Evolutionary conservation across 768 basidiomycete genomes (phyloP), one percentile per base, ranked within the genome.

Genomic region (Kwoniella newhampshirensis): DNA sequence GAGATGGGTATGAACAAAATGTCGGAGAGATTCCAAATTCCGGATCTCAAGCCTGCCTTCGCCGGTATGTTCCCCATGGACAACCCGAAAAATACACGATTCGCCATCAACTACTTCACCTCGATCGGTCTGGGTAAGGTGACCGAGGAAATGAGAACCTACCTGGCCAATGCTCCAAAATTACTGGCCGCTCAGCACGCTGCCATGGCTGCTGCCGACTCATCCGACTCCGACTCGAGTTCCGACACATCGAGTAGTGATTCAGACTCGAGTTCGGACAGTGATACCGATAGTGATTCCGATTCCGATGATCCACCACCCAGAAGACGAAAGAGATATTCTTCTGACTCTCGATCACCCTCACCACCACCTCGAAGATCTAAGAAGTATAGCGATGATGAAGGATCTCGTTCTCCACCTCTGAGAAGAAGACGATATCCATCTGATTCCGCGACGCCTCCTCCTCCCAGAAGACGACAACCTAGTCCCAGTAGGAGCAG

Each of bases 131-230:
- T 98, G 58, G 96, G 96, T 53, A 82, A 82, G 21, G 75, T 97
- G 59, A 99, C 96, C 1, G 93, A 98, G 77, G 88, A 88, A 27
- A 97, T 98, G 96, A 82, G 96, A 74, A 92, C 93, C 73, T 93
- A 91, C 71, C 79, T 99, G 59, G 91, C 94, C 81, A 93, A 93
- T 67, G 92, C 91, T 1, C 94, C 94, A 1, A 77, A 96, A 42
- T 91, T 97, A 69, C 87, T 96, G 86, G 92, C 92, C 71, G 91
- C 94, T 77, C 86, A 91, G 32, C 87, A 89, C 30, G 89, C 88
- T 2, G 81, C 91, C 23, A 88, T 87, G 72, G 88, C 85, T 20
- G 82, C 80, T 47, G 81, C 81, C 0, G 81, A 79, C 5, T 60
- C 63, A 28, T 64, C 62, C 13, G 68, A 70, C 25, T 68, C 66